Evolutionary conservation across 192 early-diverging fungal species (phyloP), one percentile per base, ranked within the genome.

Genomic region (Gryganskiella cystojenkinii): DNA sequence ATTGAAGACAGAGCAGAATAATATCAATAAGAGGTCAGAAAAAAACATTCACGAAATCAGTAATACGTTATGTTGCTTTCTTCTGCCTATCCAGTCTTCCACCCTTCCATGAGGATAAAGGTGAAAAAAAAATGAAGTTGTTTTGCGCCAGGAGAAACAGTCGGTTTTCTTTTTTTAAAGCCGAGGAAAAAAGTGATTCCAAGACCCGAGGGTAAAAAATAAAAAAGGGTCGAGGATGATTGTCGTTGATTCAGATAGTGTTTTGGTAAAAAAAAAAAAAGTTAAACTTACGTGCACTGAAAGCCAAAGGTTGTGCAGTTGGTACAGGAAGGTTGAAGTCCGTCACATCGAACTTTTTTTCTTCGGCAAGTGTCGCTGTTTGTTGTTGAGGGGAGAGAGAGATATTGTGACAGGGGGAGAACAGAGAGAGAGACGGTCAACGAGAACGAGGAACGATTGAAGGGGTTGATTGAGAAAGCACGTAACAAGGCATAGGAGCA

Each of bases 231-330:
- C n/a, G n/a, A n/a, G n/a, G n/a, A n/a, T n/a, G n/a, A n/a, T n/a
- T 46, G 65, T 33, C 47, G 37, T 55, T 31, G 31, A 43, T 31
- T 44, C 44, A 82, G 68, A 74, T 80, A 80, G 55, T 80, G 73
- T 10, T 70, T 85, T 2, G 86, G 80, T 49, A 89, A 86, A 14
- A 87, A 85, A 52, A 91, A 11, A 83, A 84, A 75, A 89, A 92
- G 43, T 61, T 61, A 56, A 42, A 70, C 79, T 67, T 83, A 83
- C 57, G 82, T 83, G 66, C 82, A 83, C 22, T 80, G 71, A 44
- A 83, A 80, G 15, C 63, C 71, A 78, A 83, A 83, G 25, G 82
- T 72, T 3, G 64, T 64, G 58, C 82, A 83, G n/a, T 83, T 83
- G 25, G 78, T 80, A 30, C 81, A 83, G 14, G 66, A 50, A 28